Base-by-base conservation (phyloP, 2,329 filamentous ascomycete species). In the Neocatenulostroma microsporum region DNA sequence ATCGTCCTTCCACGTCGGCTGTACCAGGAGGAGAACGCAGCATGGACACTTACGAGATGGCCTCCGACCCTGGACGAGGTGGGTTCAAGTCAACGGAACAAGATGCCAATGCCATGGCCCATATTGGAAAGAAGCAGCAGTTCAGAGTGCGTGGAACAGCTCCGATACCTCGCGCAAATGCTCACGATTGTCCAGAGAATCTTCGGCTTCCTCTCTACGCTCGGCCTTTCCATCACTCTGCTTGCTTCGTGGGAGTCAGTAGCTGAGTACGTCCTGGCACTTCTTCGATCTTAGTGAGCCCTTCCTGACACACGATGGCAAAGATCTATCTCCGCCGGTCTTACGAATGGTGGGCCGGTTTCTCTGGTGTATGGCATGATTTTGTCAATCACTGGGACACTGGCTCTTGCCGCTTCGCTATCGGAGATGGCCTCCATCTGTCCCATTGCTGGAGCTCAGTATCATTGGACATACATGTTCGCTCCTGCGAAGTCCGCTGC, bases 391-490 rank as follows among this genome's bases (percentile, higher is more conserved):
- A 32, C 53, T 12, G 49, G 54, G 2, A 53, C 54, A 19, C 37
- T 48, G 1, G 49, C 54, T 14, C 49, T 56, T 3, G 42, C 51
- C 8, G 27, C 50, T 11, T 47, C 41, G 5, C 34, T 55, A 21
- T 46, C 49, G 10, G 50, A 55, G 34, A 54, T 63, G 23, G 58
- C 58, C 6, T 61, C 57, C 29, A 56, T 60, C 29, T 29, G 15
- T 13, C 27, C 36, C 4, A 37, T 26, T 18, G 10, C 34, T 14
- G 36, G 36, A 5, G 36, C 21, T 9, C 36, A 39, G 15, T 39
- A 39, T 17, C 31, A 42, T 17, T 44, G 39, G 43, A 41, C 45
- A 3, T 42, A 39, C 9, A 36, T 46, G 24, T 47, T 49, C 24
- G 46, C 46, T 3, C 48, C 44, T 13, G 27, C 27, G 12, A 33